These are phyloP conservation scores for Saccharomyces hybrid DNA, from an alignment of 1,139 yeast species.

Conservation along the genomic window DNA sequence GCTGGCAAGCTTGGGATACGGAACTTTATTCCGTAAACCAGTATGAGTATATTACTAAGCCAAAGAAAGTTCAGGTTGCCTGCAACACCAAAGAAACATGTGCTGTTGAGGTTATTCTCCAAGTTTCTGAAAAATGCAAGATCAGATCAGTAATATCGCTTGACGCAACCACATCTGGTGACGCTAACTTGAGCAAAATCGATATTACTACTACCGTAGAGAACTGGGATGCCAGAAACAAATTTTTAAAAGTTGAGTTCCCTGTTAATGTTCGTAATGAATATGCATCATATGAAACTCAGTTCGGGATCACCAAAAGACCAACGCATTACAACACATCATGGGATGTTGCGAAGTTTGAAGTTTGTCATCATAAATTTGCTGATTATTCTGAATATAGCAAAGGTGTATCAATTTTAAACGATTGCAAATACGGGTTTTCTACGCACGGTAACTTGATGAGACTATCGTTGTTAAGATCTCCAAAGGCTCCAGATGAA, in stretches of 20 bases:
- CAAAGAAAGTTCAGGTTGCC: conserved; percentile 43
- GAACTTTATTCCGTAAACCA: conserved; percentile 77
- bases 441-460: conserved; percentile 83
- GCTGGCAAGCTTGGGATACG: conserved; percentile 96
- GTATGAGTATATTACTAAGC: conserved; percentile 44
- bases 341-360: conserved; percentile 96
- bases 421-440: conserved; percentile 85
- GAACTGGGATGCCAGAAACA: conserved; percentile 76
- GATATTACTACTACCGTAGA: conserved; percentile 60
- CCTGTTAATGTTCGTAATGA: conserved; percentile 78
- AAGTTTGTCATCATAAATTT: conserved; percentile 89
- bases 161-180: conserved; percentile 41
- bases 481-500: conserved; percentile 88
- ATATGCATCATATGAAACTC: conserved; percentile 81
- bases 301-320: conserved; percentile 81
- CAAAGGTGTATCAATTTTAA: conserved; percentile 82
- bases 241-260: conserved; percentile 88
- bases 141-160: conserved; percentile 67
- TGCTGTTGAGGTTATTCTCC: conserved; percentile 45
- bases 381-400: conserved; percentile 81
- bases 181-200: conserved; percentile 34
- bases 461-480: conserved; percentile 71
- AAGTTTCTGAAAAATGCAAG: conserved; percentile 37
- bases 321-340: conserved; percentile 92
- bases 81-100: conserved; percentile 53